A percentile compares a stretch with the other conserved stretches of the same genome.
Conservation (phyloP, 257 asterid species). For the Jaltomata sinuosa region DNA sequence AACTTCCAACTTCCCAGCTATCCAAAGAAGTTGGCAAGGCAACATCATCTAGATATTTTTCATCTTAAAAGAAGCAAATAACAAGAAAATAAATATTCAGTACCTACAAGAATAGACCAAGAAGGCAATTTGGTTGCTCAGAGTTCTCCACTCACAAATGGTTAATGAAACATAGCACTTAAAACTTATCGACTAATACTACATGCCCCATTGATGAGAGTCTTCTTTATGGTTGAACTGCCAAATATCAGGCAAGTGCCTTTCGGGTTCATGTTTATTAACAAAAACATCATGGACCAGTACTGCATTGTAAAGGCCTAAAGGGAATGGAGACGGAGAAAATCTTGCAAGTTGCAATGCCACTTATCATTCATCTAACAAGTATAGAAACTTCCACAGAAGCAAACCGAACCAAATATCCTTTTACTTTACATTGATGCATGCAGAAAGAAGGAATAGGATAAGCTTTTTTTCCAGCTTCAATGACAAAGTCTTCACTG, state of each 20-base stretch:
- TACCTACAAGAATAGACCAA: not conserved
- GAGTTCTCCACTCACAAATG: not conserved
- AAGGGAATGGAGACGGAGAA: not conserved
- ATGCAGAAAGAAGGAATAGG: not conserved
- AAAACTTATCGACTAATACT: not conserved
- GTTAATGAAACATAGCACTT: not conserved
- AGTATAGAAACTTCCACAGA: not conserved
- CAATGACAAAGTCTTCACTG: not conserved
- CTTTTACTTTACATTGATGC: not conserved
- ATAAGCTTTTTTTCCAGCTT: not conserved
- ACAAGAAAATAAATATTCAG: not conserved
- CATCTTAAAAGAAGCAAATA: not conserved
- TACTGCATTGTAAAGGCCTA: not conserved
- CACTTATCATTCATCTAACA: not conserved
- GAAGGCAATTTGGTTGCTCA: not conserved
- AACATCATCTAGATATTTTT: not conserved
- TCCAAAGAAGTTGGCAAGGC: not conserved
- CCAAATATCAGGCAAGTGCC: not conserved
- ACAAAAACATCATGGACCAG: not conserved
- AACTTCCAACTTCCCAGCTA: not conserved
- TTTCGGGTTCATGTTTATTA: not conserved
- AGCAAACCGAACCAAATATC: not conserved
- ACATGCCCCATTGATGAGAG: not conserved
- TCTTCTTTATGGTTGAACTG: not conserved
- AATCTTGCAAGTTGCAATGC: not conserved